These are phyloP conservation scores for Eucalyptus sp. DNA, from an alignment of 345 rosid genomes.

Conservation along the genomic window DNA sequence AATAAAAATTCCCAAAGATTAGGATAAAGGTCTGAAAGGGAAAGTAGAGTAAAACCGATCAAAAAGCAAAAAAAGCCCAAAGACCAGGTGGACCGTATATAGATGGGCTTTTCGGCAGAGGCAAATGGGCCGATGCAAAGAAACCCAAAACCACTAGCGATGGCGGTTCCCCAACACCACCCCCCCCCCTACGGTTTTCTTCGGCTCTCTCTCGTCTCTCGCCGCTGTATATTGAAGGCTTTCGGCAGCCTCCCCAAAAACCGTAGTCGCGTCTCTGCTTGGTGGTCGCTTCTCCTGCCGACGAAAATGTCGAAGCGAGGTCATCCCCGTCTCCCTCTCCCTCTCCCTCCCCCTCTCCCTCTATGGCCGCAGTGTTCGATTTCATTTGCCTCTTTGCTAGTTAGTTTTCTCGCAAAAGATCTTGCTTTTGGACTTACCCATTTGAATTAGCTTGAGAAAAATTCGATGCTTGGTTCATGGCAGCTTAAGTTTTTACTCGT, in stretches of 20 bases:
- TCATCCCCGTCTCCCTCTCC: background rate
- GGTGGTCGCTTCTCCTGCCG: background rate
- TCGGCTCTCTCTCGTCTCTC: background rate
- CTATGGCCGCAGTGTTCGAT: background rate
- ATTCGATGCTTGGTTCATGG: background rate
- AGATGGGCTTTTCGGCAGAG: background rate
- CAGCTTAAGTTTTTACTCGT: background rate
- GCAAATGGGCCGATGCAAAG: background rate
- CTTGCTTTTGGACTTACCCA: background rate
- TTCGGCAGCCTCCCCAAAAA: background rate
- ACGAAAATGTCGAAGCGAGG: conserved; percentile 93
- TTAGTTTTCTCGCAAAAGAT: background rate
- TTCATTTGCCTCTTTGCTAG: background rate
- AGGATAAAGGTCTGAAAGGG: fast-evolving
- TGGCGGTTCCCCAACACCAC: background rate
- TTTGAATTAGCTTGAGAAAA: background rate
- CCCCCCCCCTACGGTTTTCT: background rate
- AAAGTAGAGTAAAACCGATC: fast-evolving
- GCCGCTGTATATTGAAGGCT: background rate
- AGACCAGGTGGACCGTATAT: background rate
- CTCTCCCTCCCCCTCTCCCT: background rate
- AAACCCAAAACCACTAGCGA: background rate
- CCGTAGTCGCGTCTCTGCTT: background rate
- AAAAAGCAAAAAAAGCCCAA: fast-evolving
- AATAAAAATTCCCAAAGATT: fast-evolving